phyloP scores from a whole-genome alignment of 306 rosid genomes.

The Corylus americana region DNA sequence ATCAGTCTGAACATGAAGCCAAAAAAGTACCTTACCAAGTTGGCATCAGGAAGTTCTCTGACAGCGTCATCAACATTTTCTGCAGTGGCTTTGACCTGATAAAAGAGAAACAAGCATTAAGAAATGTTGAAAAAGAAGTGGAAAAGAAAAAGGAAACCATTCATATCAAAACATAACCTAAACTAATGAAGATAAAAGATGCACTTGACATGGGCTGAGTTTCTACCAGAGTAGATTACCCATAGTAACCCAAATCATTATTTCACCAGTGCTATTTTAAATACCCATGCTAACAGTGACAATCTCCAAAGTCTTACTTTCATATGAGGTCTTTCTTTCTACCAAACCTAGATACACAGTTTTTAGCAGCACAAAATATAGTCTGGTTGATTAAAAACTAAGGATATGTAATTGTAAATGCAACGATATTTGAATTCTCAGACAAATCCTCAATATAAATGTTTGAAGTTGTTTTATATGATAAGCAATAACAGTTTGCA shows the following conservation, averaged over 20 bases:
- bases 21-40: slow-evolving; percentile 86
- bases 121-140: slow-evolving; percentile 2
- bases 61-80: slow-evolving; percentile 88
- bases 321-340: neutral
- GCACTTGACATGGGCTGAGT: neutral
- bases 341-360: neutral
- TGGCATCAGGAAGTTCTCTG: slow-evolving; percentile 98
- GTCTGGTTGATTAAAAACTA: neutral
- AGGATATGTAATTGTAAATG: neutral
- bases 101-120: slow-evolving; percentile 14
- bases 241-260: neutral
- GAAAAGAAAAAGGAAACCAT: neutral
- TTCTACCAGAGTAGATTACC: neutral
- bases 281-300: neutral
- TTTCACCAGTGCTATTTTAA: neutral
- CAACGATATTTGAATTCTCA: neutral
- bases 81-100: slow-evolving; percentile 88
- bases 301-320: neutral
- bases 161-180: neutral
- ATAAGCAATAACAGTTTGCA: too few species aligned
- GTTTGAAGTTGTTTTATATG: neutral
- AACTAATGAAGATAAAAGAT: neutral
- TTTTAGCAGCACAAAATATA: neutral
- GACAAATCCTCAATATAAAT: neutral
- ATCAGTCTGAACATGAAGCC: slow-evolving; percentile 32